Percentiles rank a stretch among this genome's conserved stretches.
These are phyloP conservation scores for Suillus discolor DNA, from an alignment of 768 basidiomycete species.

Conservation along the genomic window DNA sequence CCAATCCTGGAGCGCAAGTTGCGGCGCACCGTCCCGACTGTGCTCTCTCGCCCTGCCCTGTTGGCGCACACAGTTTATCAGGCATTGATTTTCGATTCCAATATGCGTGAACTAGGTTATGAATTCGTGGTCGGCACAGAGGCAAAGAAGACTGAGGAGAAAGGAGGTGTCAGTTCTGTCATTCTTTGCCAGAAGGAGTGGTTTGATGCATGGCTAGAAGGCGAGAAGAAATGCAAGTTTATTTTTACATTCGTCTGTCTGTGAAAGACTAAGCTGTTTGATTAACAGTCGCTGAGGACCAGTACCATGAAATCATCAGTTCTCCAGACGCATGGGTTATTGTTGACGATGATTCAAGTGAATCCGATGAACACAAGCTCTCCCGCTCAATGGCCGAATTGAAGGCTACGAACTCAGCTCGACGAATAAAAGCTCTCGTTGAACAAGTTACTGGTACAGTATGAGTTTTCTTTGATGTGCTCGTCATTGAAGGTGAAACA, in stretches of 20 bases:
- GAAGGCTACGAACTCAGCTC: slow-evolving; percentile 80
- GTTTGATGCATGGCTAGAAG: slow-evolving; percentile 90
- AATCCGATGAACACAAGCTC: slow-evolving; percentile 33
- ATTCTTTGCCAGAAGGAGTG: slow-evolving; percentile 84
- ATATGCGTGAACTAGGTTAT: slow-evolving; percentile 76
- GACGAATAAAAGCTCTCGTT: slow-evolving; percentile 80
- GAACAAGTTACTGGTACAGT: slow-evolving; percentile 87
- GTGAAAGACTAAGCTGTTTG: neutral
- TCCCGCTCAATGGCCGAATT: slow-evolving; percentile 38
- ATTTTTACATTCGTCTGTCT: neutral
- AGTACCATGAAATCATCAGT: slow-evolving; percentile 83
- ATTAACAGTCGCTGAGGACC: slow-evolving; percentile 76
- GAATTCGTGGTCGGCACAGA: slow-evolving; percentile 38
- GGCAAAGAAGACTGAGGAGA: slow-evolving; percentile 37
- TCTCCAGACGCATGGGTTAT: slow-evolving; percentile 86
- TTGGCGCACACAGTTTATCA: slow-evolving; percentile 97
- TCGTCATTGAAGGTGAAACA: slow-evolving; percentile 28
- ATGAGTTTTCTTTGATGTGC: neutral
- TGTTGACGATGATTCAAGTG: slow-evolving; percentile 61
- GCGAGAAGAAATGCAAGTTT: slow-evolving; percentile 83
- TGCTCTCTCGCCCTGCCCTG: slow-evolving; percentile 79
- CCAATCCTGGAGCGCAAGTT: slow-evolving; percentile 80
- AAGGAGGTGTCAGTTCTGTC: slow-evolving; percentile 81
- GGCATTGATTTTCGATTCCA: slow-evolving; percentile 83
- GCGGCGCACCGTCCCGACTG: slow-evolving; percentile 65